These are phyloP conservation scores for Candida berthetii DNA, from an alignment of 805 yeast genomes.

Conservation along the genomic window DNA sequence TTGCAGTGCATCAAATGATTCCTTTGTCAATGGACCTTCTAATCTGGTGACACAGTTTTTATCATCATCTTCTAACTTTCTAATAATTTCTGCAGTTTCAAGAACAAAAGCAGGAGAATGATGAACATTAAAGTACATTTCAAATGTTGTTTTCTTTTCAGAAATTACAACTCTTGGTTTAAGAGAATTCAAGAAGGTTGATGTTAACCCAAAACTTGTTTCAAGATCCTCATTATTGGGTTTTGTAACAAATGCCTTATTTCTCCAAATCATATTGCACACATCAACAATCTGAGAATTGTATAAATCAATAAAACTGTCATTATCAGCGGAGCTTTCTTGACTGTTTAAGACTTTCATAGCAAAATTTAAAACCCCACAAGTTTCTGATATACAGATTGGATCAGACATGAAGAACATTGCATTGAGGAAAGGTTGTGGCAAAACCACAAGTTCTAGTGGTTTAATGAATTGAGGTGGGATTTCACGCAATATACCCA, in stretches of 20 bases:
- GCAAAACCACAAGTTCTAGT: slow-evolving; percentile 25
- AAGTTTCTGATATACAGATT: slow-evolving; percentile 35
- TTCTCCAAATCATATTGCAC: slow-evolving; percentile 51
- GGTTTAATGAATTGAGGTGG: slow-evolving; percentile 15
- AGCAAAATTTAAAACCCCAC: slow-evolving; percentile 38
- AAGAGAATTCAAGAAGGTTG: slow-evolving; percentile 20
- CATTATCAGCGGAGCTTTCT: slow-evolving; percentile 5
- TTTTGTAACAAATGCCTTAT: slow-evolving; percentile 38
- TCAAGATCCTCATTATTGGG: slow-evolving; percentile 23
- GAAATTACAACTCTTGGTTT: slow-evolving; percentile 16
- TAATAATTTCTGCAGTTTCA: slow-evolving; percentile 34
- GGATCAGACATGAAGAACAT: slow-evolving; percentile 38
- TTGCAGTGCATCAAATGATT: slow-evolving; percentile 28
- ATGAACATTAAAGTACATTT: slow-evolving; percentile 30
- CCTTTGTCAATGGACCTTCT: slow-evolving; percentile 47
- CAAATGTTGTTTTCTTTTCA: slow-evolving; percentile 16
- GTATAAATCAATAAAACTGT: slow-evolving; percentile 27
- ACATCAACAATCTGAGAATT: slow-evolving; percentile 50
- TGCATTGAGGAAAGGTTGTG: slow-evolving; percentile 31
- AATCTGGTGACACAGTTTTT: slow-evolving; percentile 29
- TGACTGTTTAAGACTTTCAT: slow-evolving; percentile 10
- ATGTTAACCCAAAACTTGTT: slow-evolving; percentile 24
- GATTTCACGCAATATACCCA: slow-evolving; percentile 8
- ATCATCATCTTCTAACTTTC: slow-evolving; percentile 38
- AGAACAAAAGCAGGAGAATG: slow-evolving; percentile 46